Evolutionary conservation across 768 basidiomycete genomes (phyloP), one percentile per base, ranked within the genome.

Genomic region (Erythrobasidium yunnanense): DNA sequence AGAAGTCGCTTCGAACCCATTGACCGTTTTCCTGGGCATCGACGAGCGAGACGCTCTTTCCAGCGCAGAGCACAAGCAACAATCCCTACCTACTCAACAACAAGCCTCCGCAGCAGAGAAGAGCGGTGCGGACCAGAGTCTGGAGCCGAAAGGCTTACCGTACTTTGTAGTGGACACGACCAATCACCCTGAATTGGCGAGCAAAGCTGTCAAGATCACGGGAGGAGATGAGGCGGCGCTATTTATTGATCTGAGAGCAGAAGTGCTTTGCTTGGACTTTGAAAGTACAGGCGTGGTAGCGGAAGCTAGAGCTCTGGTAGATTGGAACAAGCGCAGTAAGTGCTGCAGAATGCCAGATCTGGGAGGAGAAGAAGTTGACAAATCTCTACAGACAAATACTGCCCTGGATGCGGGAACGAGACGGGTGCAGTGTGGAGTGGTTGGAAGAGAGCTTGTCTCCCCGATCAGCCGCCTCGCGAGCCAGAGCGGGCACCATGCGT

Each of bases 241-340:
- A n/a, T 93, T 87, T 79, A 76, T 79, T 18, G 87, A 90, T 62
- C 80, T 88, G 2, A 76, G 88, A 79, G 1, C 79, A 84, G 45
- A 81, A 83, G 76, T 77, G 78, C 1, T 77, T 74, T 17, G 50
- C 5, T 78, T 92, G 71, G 83, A 84, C 71, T 71, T 71, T 1
- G 85, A 87, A 72, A 82, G 83, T 32, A 88, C 86, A 0, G 85
- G 82, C 0, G 76, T 96, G 0, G 88, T 88, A 72, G 87, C 88
- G 0, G 80, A 81, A 62, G 88, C 86, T 1, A 79, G 88, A 63
- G 86, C 84, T 46, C 79, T 96, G 82, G 80, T 87, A 1, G 93
- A 97, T 74, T 99, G 93, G 93, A 97, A 95, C 75, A 80, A 79
- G 54, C 80, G 90, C 58, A 93, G 92, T 77, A 88, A 85, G 79